Conservation (phyloP, 345 rosid genomes). For the Citrus hindsii region DNA sequence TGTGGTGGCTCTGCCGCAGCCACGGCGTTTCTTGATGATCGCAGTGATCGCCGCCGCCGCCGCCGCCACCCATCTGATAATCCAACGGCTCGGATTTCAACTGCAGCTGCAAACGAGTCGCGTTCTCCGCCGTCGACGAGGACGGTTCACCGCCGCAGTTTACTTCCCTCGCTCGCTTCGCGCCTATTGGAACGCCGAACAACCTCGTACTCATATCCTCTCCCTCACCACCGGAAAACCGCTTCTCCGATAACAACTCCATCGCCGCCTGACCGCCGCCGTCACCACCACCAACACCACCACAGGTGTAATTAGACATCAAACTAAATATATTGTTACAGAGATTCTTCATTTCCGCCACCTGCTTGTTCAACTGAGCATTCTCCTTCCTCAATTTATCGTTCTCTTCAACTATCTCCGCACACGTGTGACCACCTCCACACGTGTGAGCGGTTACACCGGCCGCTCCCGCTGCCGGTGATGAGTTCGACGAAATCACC, state of each 20-base stretch:
- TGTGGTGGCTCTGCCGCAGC: slow-evolving; percentile 29
- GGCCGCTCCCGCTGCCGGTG: slow-evolving; percentile 25
- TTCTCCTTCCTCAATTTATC: slow-evolving; percentile 72
- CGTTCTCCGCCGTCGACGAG: slow-evolving; percentile 15
- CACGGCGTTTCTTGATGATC: slow-evolving; percentile 36
- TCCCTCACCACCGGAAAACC: slow-evolving; percentile 16
- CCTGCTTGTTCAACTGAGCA: slow-evolving; percentile 52
- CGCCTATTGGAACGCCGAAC: slow-evolving; percentile 66
- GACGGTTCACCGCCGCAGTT: slow-evolving; percentile 9
- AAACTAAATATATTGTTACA: slow-evolving; percentile 53
- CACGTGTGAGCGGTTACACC: neutral
- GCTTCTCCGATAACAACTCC: slow-evolving; percentile 36
- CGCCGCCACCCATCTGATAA: slow-evolving; percentile 15
- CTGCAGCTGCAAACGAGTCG: slow-evolving; percentile 21
- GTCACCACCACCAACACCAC: slow-evolving; percentile 13
- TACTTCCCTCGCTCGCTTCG: slow-evolving; percentile 50
- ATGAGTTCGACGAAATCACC: slow-evolving; percentile 51
- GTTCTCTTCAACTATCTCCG: slow-evolving; percentile 70
- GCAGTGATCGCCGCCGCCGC: neutral
- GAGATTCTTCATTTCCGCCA: slow-evolving; percentile 62
- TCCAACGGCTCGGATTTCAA: slow-evolving; percentile 47
- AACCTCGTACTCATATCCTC: slow-evolving; percentile 40
- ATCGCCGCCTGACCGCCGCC: slow-evolving; percentile 17
- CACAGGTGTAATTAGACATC: slow-evolving; percentile 46
- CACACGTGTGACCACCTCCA: slow-evolving; percentile 26